Base-by-base conservation (phyloP, 2,329 filamentous ascomycete genomes). In the Fusarium sp. region DNA sequence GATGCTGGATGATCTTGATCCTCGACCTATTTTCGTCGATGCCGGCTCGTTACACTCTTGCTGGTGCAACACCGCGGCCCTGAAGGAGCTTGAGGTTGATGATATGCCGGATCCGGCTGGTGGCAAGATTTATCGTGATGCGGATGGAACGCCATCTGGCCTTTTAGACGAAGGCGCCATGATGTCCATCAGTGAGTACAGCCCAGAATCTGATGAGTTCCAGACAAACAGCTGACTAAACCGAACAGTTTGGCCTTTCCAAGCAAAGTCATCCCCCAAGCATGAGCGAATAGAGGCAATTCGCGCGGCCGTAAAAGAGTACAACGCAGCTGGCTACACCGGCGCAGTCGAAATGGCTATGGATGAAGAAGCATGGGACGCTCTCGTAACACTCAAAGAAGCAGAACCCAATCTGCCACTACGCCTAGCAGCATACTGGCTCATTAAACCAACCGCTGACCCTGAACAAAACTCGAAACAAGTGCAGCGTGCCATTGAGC, bases 281-380 rank as follows among this genome's bases (percentile, higher is more conserved):
- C 12, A 63, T 5, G 86, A 89, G 44, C 85, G 85, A 44, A 83
- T 86, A 57, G 82, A 83, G 5, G 83, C 85, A 6, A 83, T 90
- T 51, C 79, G 79, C 17, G 84, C 84, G 0, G 88, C 87, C 0
- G 82, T 90, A 20, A 74, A 82, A 4, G 83, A 85, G 4, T 90
- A 89, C 73, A 86, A 85, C 68, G 79, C 82, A 0, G 85, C 84
- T 5, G 88, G 88, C 1, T 89, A 87, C 72, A 90, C 87, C 0
- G 87, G 88, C 14, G 83, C 87, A 55, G 82, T 89, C 9, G 88
- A 90, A 63, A 90, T 90, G 88, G 88, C 88, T 39, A 90, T 90
- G 88, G 88, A 90, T 65, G 87, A 89, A 50, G 85, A 83, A 42
- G 84, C 85, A 3, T 90, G 88, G 88, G 85, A 86, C 39, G 82